A percentile compares a stretch with the other conserved stretches of the same genome.
Evolutionary conservation across 768 basidiomycete genomes (phyloP).

Genomic region (Pholiota conissans): DNA sequence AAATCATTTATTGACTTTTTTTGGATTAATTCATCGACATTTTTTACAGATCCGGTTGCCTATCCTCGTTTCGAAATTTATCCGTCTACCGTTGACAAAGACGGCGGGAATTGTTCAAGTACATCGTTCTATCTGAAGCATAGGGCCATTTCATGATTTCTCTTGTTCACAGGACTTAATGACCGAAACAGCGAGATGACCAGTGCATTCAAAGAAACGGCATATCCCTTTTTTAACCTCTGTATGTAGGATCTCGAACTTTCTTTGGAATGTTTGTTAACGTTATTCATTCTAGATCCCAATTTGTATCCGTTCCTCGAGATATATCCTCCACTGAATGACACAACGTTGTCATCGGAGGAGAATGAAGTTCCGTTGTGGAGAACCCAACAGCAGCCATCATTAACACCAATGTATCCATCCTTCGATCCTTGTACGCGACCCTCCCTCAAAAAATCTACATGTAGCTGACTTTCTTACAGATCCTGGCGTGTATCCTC

Average conservation of each 20-base stretch:
- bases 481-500: slow-evolving; percentile 23
- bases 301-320: not conserved
- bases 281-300: not conserved
- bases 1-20: not conserved
- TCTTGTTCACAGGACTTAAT: too few species aligned
- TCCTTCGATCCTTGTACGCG: not conserved
- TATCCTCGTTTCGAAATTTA: slow-evolving; percentile 3
- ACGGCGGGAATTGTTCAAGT: too few species aligned
- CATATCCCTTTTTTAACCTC: slow-evolving; percentile 36
- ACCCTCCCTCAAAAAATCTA: not conserved
- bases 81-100: not conserved
- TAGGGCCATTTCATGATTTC: too few species aligned
- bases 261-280: not conserved
- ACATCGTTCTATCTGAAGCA: too few species aligned
- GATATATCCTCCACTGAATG: not conserved
- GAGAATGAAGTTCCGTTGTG: too few species aligned
- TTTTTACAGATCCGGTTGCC: not conserved
- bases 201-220: not conserved
- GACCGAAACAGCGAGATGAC: not conserved
- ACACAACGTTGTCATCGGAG: not conserved
- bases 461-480: too few species aligned
- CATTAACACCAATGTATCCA: not conserved
- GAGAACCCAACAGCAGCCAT: not conserved
- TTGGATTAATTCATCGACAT: not conserved
- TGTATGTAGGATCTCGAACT: slow-evolving; percentile 26